A percentile compares a stretch with the other conserved stretches of the same genome.
Evolutionary conservation across 1,139 yeast species (phyloP).

Genomic region (Taphrina communis): DNA sequence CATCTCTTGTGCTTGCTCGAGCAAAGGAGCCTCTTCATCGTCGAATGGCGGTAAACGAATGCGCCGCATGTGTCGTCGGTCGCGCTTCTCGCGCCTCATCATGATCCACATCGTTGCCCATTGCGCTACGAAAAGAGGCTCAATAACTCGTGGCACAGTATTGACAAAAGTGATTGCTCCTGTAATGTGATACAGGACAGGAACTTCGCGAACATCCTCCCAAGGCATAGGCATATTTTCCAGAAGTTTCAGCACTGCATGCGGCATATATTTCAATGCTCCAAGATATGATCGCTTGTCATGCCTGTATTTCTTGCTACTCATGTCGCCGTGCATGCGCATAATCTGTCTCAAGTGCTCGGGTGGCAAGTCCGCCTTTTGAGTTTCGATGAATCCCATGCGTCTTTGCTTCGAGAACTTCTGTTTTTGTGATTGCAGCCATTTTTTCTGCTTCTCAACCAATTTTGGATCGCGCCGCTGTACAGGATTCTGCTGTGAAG

Average conservation of each 20-base stretch:
- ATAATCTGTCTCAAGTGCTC: constrained; percentile 82
- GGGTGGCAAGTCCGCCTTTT: constrained; percentile 88
- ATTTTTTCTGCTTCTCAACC: constrained; percentile 60
- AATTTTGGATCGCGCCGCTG: constrained; percentile 44
- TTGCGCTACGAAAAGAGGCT: constrained; percentile 88
- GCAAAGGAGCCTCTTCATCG: constrained; percentile 88
- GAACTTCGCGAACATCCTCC: constrained; percentile 86
- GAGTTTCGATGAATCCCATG: constrained; percentile 59
- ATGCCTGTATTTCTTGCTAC: constrained; percentile 77
- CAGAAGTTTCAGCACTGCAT: constrained; percentile 82
- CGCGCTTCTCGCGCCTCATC: constrained; percentile 94
- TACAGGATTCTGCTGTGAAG: constrained; percentile 42
- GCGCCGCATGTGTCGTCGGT: constrained; percentile 84
- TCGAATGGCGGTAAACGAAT: constrained; percentile 96
- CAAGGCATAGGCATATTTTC: constrained; percentile 99
- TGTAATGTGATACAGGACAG: constrained; percentile 83
- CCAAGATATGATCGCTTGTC: constrained; percentile 90
- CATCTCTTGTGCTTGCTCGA: constrained; percentile 78
- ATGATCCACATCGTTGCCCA: constrained; percentile 94
- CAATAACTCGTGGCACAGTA: constrained; percentile 88
- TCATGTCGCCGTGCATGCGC: constrained; percentile 82
- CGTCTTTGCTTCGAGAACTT: constrained; percentile 57
- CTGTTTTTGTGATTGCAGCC: constrained; percentile 70
- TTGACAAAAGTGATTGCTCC: constrained; percentile 97
- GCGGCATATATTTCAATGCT: constrained; percentile 93